These are phyloP conservation scores for Capsicum chinense DNA, from an alignment of 257 asterid species.

Conservation along the genomic window DNA sequence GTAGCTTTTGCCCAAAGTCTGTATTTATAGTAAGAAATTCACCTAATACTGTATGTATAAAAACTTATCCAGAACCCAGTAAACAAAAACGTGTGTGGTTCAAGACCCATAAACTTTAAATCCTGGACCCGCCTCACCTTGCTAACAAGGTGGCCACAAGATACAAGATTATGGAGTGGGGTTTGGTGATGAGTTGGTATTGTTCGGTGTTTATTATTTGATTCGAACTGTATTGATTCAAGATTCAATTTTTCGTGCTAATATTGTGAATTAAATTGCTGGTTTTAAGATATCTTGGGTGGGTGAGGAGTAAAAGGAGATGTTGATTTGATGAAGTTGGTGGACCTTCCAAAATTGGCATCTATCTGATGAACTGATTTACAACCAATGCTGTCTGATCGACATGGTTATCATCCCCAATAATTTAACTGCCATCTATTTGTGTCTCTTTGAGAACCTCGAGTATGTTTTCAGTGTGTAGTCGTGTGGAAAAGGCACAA, in stretches of 20 bases:
- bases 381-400: neutral
- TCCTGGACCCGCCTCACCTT: no score
- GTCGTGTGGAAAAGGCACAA: neutral
- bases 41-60: neutral
- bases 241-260: neutral
- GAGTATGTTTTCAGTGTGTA: neutral
- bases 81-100: neutral
- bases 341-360: neutral
- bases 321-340: constrained; percentile 9
- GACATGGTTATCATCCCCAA: neutral
- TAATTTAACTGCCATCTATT: neutral
- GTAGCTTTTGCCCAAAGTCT: no score
- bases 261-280: neutral
- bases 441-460: neutral
- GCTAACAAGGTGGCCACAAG: neutral
- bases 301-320: neutral
- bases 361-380: neutral
- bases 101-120: neutral
- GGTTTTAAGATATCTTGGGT: neutral
- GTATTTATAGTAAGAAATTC: neutral
- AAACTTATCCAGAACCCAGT: neutral
- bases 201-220: neutral
- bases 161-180: neutral
- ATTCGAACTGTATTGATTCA: neutral
- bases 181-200: neutral